Evolutionary conservation across 2,329 filamentous ascomycete species (phyloP).

Genomic region (Clarireedia paspali): DNA sequence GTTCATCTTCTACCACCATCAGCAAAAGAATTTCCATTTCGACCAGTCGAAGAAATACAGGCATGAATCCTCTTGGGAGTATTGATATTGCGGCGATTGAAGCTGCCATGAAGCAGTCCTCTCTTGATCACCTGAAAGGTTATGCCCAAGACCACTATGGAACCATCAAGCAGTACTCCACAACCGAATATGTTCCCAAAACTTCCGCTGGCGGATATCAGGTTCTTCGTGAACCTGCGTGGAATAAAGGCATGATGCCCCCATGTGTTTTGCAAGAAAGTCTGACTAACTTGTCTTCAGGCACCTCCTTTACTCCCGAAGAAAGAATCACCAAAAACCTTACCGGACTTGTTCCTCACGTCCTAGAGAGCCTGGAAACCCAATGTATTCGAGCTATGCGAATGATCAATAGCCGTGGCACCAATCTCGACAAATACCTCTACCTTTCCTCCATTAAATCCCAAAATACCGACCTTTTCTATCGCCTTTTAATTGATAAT

Average conservation of each 20-base stretch:
- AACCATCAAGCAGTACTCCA: slow-evolving; percentile 45
- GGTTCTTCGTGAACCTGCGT: slow-evolving; percentile 52
- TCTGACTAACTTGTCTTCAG: slow-evolving; percentile 31
- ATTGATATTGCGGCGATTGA: slow-evolving; percentile 50
- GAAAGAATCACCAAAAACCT: slow-evolving; percentile 58
- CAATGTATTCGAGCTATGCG: slow-evolving; percentile 62
- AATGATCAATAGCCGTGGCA: slow-evolving; percentile 63
- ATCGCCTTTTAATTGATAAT: slow-evolving; percentile 72
- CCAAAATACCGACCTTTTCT: slow-evolving; percentile 75
- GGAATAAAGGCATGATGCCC: slow-evolving; percentile 51
- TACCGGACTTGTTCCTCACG: slow-evolving; percentile 57
- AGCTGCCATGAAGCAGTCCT: slow-evolving; percentile 51
- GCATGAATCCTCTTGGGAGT: slow-evolving; percentile 23
- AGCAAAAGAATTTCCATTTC: slow-evolving; percentile 26
- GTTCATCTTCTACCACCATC: slow-evolving; percentile 22
- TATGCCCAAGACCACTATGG: slow-evolving; percentile 49
- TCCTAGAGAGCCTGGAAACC: slow-evolving; percentile 51
- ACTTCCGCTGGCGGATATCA: slow-evolving; percentile 51
- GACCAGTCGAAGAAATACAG: slow-evolving; percentile 19
- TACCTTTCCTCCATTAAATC: slow-evolving; percentile 71
- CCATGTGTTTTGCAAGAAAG: background rate
- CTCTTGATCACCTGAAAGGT: slow-evolving; percentile 52
- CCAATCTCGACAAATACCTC: slow-evolving; percentile 73
- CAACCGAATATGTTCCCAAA: slow-evolving; percentile 47
- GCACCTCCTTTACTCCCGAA: slow-evolving; percentile 56